Evolutionary conservation across 345 rosid genomes (phyloP), one percentile per base, ranked within the genome.

Genomic region (Sisymbrium irio): DNA sequence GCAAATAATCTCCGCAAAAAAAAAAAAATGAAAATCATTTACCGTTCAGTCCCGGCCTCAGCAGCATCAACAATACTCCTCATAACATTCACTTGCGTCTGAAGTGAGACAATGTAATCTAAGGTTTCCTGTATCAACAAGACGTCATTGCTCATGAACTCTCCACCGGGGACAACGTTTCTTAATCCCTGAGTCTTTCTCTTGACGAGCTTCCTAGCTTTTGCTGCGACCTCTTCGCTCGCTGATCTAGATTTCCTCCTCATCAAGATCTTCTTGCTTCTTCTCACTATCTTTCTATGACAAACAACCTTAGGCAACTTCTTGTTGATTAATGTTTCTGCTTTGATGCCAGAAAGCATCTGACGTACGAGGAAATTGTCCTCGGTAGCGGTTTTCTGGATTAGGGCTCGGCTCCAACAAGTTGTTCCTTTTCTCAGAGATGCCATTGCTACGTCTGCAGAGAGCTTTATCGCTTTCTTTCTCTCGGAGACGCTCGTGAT

Each of bases 371-470:
- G 73, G 68, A 65, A 58, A 0, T 69, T 75, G 58, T 74, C 76
- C 19, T 81, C 68, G 53, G 51, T 80, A 30, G 85, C 79, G 25
- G 89, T 87, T 61, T 80, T 71, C 17, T 83, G 81, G 39, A 93
- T 80, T 72, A 89, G 77, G 55, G 98, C 97, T 32, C 91, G 91
- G 28, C 97, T 89, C 98, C 98, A 93, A 40, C 78, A 77, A 33
- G 92, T 89, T n/a, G 80, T 77, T 45, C 86, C 83, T 19, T 83
- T 86, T 75, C 91, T 83, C 9, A 89, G 74, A 7, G 92, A 85
- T 46, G 98, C 98, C 82, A 93, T 84, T 58, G 98, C 97, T 39
- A 93, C 67, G 71, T 93, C 98, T 17, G 98, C 88, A 0, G 98
- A 85, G 73, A 90, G 83, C 78, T 91, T 89, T 71, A 93, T 91